These are phyloP conservation scores for Rhizopus stolonifer DNA, from an alignment of 371 early-diverging fungal genomes.

Conservation along the genomic window DNA sequence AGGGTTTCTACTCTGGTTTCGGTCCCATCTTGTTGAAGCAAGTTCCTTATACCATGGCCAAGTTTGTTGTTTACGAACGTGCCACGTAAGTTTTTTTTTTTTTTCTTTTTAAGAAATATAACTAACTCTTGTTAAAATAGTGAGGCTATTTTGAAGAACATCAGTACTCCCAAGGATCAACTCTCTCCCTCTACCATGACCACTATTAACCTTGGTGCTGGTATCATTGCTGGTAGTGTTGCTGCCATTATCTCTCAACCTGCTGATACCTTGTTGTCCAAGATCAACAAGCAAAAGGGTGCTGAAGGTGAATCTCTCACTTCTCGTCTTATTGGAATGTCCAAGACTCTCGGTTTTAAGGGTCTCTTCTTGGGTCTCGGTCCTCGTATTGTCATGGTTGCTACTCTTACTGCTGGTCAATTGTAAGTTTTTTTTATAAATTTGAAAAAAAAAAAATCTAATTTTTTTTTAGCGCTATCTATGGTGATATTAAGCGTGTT, in stretches of 20 bases:
- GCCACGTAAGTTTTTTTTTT: conserved; percentile 53
- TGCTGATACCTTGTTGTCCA: conserved; percentile 61
- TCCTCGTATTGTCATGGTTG: conserved; percentile 81
- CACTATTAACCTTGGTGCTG: conserved; percentile 48
- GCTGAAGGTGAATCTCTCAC: conserved; percentile 56
- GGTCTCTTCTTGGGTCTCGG: conserved; percentile 73
- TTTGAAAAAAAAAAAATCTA: background rate
- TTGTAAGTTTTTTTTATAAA: conserved; percentile 29
- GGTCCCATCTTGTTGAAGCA: conserved; percentile 78
- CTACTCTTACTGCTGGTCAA: conserved; percentile 74
- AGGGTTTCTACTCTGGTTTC: conserved; percentile 78
- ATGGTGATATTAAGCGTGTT: conserved; percentile 70
- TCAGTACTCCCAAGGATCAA: conserved; percentile 57
- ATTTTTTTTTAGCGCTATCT: conserved; percentile 40
- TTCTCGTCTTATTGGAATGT: conserved; percentile 56
- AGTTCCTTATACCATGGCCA: conserved; percentile 70
- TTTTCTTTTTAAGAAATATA: too few relatives aligned
- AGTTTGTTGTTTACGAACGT: conserved; percentile 59
- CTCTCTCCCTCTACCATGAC: conserved; percentile 47
- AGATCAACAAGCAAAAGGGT: conserved; percentile 73
- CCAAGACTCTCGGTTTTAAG: conserved; percentile 61
- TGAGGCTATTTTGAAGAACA: conserved; percentile 47
- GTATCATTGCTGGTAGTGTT: conserved; percentile 60
- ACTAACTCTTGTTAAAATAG: too few relatives aligned
- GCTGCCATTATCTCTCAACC: conserved; percentile 63